Evolutionary conservation across 2,329 filamentous ascomycete genomes (phyloP).

Genomic region (Allantophomopsis lycopodina): DNA sequence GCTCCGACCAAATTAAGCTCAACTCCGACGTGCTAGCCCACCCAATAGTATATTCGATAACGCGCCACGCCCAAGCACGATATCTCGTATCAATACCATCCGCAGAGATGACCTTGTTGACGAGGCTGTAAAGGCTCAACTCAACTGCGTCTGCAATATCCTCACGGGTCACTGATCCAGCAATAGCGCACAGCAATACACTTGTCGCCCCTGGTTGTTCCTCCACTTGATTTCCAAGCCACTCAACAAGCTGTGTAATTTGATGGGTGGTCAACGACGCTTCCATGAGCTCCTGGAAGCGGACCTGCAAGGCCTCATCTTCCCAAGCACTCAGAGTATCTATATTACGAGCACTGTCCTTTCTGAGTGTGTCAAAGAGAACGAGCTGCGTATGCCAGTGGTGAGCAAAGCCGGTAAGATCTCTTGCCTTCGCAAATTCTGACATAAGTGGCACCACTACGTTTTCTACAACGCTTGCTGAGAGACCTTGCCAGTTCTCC

Average conservation of each 20-base stretch:
- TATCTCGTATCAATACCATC: slow-evolving; percentile 1
- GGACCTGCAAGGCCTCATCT: slow-evolving; percentile 11
- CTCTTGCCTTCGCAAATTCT: slow-evolving; percentile 24
- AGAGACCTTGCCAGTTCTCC: slow-evolving; percentile 7
- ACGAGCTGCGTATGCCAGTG: slow-evolving; percentile 21
- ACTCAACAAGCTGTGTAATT: slow-evolving; percentile 21
- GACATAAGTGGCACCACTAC: slow-evolving; percentile 25
- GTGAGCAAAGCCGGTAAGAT: slow-evolving; percentile 23
- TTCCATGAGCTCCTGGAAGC: slow-evolving; percentile 19
- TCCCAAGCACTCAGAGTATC: slow-evolving; percentile 16
- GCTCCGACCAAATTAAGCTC: no score
- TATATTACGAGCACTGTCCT: slow-evolving; percentile 2
- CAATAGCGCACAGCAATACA: slow-evolving; percentile 23
- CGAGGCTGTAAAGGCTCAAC: slow-evolving; percentile 19
- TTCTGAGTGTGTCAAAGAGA: slow-evolving; percentile 12
- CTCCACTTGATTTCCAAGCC: slow-evolving; percentile 14
- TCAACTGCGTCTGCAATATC: slow-evolving; percentile 17
- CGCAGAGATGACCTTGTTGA: slow-evolving; percentile 8
- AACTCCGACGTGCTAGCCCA: no score
- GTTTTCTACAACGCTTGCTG: slow-evolving; percentile 16
- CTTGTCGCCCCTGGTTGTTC: slow-evolving; percentile 13
- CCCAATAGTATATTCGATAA: no score
- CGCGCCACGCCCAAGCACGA: no score
- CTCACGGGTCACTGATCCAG: slow-evolving; percentile 20
- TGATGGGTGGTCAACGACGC: slow-evolving; percentile 22